These are phyloP conservation scores for Tetrahymena thermophila DNA, from an alignment of 73 alveolate species.

Conservation along the genomic window DNA sequence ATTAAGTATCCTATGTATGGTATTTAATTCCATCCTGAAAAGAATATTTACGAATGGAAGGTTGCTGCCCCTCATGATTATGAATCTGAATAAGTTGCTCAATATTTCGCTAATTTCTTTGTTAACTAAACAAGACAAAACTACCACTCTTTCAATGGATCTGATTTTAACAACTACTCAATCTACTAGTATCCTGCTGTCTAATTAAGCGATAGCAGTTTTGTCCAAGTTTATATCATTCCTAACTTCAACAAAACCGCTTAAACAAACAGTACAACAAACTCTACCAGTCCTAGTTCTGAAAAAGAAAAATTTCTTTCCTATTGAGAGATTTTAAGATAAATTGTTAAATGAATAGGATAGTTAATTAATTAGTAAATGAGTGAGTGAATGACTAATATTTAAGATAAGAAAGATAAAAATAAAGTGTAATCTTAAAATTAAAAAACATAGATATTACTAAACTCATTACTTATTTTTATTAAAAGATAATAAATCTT, in stretches of 20 bases:
- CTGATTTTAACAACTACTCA: background rate
- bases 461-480: background rate
- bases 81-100: conserved; percentile 14
- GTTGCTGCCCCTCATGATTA: conserved; percentile 19
- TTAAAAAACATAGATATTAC: too few species aligned
- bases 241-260: background rate
- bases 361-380: too few species aligned
- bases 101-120: conserved; percentile 39
- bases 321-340: background rate
- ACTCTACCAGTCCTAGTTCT: background rate
- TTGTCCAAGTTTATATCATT: background rate
- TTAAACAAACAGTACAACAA: background rate
- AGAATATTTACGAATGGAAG: conserved; percentile 19
- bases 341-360: too few species aligned
- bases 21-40: conserved; percentile 55
- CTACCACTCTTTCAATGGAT: background rate
- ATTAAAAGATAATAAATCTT: too few species aligned
- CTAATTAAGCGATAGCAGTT: background rate
- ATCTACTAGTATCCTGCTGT: background rate
- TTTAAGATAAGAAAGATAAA: background rate
- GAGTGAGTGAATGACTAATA: background rate
- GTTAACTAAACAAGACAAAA: conserved; percentile 31
- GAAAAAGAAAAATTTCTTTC: background rate
- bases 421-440: background rate
- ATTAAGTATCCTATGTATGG: conserved; percentile 47